phyloP scores from a whole-genome alignment of 345 rosid genomes.

The Ceriops tagal region DNA sequence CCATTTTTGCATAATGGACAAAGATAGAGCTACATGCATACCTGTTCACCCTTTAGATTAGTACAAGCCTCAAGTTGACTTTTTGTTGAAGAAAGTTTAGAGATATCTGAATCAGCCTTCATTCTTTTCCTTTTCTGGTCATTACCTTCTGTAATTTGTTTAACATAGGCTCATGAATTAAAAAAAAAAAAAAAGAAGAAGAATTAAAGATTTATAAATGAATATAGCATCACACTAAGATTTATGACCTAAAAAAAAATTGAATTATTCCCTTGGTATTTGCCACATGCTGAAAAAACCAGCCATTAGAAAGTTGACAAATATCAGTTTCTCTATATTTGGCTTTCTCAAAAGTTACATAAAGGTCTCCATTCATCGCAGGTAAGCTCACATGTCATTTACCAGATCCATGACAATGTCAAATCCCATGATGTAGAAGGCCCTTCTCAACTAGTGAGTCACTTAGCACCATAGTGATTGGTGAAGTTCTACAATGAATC shows the following conservation, averaged over 20 bases:
- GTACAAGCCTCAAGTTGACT: conserved; percentile 69
- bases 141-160: conserved; percentile 62
- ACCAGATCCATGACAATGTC: too few species aligned
- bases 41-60: conserved; percentile 89
- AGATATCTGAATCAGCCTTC: conserved; percentile 68
- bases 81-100: conserved; percentile 59
- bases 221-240: neutral
- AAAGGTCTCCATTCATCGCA: neutral
- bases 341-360: neutral
- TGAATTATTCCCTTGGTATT: neutral
- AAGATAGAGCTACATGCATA: conserved; percentile 22
- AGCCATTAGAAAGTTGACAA: neutral
- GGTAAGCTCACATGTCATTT: too few species aligned
- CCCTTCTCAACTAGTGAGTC: too few species aligned
- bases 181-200: neutral
- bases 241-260: neutral
- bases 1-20: neutral
- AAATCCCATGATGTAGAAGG: too few species aligned
- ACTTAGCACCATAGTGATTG: too few species aligned
- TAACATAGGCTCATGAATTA: conserved; percentile 22
- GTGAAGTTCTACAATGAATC: too few species aligned
- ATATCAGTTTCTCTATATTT: neutral
- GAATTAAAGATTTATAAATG: conserved; percentile 1
- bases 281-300: neutral
- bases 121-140: conserved; percentile 72